phyloP scores from a whole-genome alignment of 2,329 filamentous ascomycete species.

The Incumbomyces delicatus region DNA sequence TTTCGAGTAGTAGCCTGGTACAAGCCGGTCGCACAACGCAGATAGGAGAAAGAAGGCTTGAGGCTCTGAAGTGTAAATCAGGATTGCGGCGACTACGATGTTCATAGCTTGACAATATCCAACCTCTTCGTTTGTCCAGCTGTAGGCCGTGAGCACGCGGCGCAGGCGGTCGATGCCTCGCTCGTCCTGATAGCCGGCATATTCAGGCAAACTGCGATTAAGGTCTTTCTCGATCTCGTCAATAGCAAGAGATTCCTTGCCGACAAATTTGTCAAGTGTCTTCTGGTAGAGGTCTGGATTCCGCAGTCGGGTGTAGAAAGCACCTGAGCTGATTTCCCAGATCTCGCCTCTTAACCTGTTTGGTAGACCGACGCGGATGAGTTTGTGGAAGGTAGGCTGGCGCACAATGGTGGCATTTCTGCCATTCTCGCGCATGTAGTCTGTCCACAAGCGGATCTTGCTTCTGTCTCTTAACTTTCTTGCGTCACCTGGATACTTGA shows the following conservation, averaged over 20 bases:
- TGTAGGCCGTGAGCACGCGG: slow-evolving; percentile 89
- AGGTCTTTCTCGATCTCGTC: slow-evolving; percentile 99
- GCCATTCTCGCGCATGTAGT: slow-evolving; percentile 92
- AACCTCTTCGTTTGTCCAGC: slow-evolving; percentile 90
- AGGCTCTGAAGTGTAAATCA: slow-evolving; percentile 96
- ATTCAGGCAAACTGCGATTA: slow-evolving; percentile 91
- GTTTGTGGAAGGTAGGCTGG: slow-evolving; percentile 94
- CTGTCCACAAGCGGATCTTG: slow-evolving; percentile 95
- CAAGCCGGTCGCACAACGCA: slow-evolving; percentile 78
- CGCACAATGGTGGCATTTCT: slow-evolving; percentile 85
- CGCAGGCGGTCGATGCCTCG: slow-evolving; percentile 86
- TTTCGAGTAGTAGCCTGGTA: slow-evolving; percentile 94
- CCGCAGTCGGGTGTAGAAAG: slow-evolving; percentile 77
- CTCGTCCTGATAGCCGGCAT: slow-evolving; percentile 92
- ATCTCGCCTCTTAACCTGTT: slow-evolving; percentile 89
- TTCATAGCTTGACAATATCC: slow-evolving; percentile 99
- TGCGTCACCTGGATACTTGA: slow-evolving; percentile 88
- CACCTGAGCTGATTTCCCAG: slow-evolving; percentile 91
- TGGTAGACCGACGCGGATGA: slow-evolving; percentile 88
- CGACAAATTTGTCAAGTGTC: slow-evolving; percentile 72
- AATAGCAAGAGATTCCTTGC: slow-evolving; percentile 84
- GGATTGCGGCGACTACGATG: slow-evolving; percentile 91
- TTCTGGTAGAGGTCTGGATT: slow-evolving; percentile 75
- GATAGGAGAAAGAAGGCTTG: slow-evolving; percentile 95
- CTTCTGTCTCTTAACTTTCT: slow-evolving; percentile 88